Conservation (phyloP, 2,329 filamentous ascomycete genomes). For the Pseudogymnoascus sp. region DNA sequence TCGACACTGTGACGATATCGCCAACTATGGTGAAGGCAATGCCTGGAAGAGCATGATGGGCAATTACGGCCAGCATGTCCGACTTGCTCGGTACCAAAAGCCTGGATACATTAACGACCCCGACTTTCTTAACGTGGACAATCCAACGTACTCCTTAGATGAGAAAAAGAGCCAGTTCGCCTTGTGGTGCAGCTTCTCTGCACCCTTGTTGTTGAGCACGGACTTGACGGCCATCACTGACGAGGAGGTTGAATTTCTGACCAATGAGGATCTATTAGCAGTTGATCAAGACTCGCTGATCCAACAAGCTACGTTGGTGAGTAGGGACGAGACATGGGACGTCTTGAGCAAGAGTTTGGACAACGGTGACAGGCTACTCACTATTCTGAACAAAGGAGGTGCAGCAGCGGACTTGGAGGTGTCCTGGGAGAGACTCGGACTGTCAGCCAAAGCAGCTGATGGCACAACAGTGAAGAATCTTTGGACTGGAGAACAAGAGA, state of each 20-base stretch:
- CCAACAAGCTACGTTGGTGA: conserved; percentile 36
- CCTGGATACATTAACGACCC: conserved; percentile 31
- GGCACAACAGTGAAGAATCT: too few relatives aligned
- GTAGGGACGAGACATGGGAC: conserved; percentile 36
- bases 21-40: too few relatives aligned
- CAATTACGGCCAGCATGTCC: too few relatives aligned
- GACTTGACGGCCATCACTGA: conserved; percentile 30
- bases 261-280: conserved; percentile 28
- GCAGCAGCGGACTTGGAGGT: too few relatives aligned
- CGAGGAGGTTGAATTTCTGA: conserved; percentile 31
- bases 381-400: too few relatives aligned
- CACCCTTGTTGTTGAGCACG: conserved; percentile 24
- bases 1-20: too few relatives aligned
- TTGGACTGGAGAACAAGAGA: too few relatives aligned
- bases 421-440: too few relatives aligned
- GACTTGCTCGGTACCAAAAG: too few relatives aligned
- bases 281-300: conserved; percentile 25
- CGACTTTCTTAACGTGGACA: conserved; percentile 25
- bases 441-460: too few relatives aligned
- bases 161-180: conserved; percentile 26
- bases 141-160: conserved; percentile 21
- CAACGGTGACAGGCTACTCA: too few relatives aligned
- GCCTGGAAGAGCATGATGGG: too few relatives aligned
- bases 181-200: conserved; percentile 23
- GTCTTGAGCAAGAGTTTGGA: conserved; percentile 39